Conservation (phyloP, 2,329 filamentous ascomycete genomes). For the Metarhizium anisopliae region DNA sequence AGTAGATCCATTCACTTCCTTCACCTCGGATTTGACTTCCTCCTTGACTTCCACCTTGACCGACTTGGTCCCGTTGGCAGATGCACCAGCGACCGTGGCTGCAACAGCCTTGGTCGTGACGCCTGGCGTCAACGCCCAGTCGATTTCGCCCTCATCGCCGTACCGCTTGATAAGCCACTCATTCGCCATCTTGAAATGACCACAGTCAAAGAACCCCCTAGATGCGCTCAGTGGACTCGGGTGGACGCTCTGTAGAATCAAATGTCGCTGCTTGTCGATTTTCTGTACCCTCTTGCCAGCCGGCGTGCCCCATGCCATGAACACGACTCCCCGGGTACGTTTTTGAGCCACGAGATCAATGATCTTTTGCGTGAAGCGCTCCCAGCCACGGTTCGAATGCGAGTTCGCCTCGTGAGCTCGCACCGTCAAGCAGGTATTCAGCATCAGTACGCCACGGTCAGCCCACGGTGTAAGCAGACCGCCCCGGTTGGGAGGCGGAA, state of each 20-base stretch:
- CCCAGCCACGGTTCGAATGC: constrained; percentile 84
- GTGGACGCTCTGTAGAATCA: constrained; percentile 80
- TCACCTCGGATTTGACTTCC: constrained; percentile 12
- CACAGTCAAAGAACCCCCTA: constrained; percentile 74
- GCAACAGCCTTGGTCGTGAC: constrained; percentile 21
- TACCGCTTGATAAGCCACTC: constrained; percentile 76
- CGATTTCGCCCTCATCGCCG: constrained; percentile 69
- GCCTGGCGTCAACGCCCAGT: constrained; percentile 60
- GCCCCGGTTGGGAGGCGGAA: constrained; percentile 63
- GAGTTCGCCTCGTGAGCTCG: constrained; percentile 80
- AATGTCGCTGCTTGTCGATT: constrained; percentile 64
- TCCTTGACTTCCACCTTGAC: constrained; percentile 7
- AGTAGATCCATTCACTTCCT: constrained; percentile 2
- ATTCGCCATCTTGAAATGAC: constrained; percentile 74
- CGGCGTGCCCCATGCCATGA: constrained; percentile 85
- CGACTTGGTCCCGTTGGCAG: constrained; percentile 13
- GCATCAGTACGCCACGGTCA: constrained; percentile 79
- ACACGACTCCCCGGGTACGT: constrained; percentile 76
- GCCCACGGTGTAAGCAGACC: constrained; percentile 91
- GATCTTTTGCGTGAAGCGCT: constrained; percentile 81
- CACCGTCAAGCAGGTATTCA: constrained; percentile 94
- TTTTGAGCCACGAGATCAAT: constrained; percentile 79
- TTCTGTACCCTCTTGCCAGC: constrained; percentile 71
- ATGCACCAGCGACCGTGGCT: constrained; percentile 11
- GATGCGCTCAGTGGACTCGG: constrained; percentile 85